Evolutionary conservation across 192 early-diverging fungal species (phyloP), one percentile per base, ranked within the genome.

Genomic region (Entomortierella beljakovae): DNA sequence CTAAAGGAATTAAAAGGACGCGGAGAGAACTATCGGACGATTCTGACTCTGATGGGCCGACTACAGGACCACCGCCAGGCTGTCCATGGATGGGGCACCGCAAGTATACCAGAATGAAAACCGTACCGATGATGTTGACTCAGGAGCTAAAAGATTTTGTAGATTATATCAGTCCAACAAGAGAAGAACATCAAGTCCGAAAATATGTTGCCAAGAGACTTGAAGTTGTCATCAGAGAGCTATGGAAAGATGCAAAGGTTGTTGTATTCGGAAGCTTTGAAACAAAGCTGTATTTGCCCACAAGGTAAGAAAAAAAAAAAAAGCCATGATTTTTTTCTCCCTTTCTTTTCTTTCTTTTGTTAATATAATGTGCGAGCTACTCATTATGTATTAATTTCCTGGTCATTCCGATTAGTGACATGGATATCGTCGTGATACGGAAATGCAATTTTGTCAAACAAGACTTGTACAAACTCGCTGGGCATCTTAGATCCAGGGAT

Each of bases 251-350:
- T 1, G 84, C 84, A 6, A 53, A 68, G 22, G 81, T 93, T 9
- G 57, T 84, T 1, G 90, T 91, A 23, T 99, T 96, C 90, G 97
- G 97, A 11, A 94, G 92, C 67, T 99, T 94, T 70, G 86, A 88
- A n/a, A 96, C 97, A 0, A 84, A 83, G 33, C 70, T 98, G 7
- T 99, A 95, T 73, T 82, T 99, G 26, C 96, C 96, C 2, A 88
- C 94, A 46, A 93, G 94, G 80, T 95, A 94, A 83, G 83, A 90
- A n/a, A n/a, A n/a, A n/a, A n/a, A n/a, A n/a, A n/a, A n/a, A n/a
- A n/a, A n/a, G n/a, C n/a, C n/a, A n/a, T n/a, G n/a, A n/a, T n/a
- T n/a, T 46, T 11, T 15, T 4, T 46, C 5, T 4, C 3, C 15
- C 20, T 46, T 46, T 15, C 20, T 46, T 46, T 5, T 46, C 15